Evolutionary conservation across 2,329 filamentous ascomycete species (phyloP).

Genomic region (Fulvia fulva): DNA sequence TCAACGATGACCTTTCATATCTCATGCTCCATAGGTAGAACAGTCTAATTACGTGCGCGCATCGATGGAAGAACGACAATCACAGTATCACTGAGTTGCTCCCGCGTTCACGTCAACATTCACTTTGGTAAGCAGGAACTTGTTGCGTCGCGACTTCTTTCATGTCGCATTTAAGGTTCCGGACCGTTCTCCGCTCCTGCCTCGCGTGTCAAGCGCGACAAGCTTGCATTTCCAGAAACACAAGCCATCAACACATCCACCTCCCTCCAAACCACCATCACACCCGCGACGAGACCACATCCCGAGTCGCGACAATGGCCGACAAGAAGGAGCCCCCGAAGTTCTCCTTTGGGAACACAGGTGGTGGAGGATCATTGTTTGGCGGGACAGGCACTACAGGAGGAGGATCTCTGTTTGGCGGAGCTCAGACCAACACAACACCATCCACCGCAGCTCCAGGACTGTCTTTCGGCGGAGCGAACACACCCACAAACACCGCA

Average conservation of each 20-base stretch:
- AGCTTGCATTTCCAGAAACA: not conserved
- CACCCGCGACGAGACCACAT: not conserved
- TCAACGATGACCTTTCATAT: not conserved
- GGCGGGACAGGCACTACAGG: not conserved
- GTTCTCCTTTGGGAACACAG: slow-evolving; percentile 15
- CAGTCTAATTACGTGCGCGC: not conserved
- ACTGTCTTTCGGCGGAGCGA: not conserved
- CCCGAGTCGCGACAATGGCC: slow-evolving; percentile 14
- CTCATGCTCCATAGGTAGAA: not conserved
- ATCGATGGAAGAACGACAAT: no score
- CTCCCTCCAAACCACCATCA: not conserved
- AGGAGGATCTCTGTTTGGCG: not conserved
- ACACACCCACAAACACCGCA: slow-evolving; percentile 1
- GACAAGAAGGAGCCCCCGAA: slow-evolving; percentile 13
- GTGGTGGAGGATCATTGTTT: slow-evolving; percentile 2
- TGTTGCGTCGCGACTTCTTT: no score
- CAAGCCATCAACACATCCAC: not conserved
- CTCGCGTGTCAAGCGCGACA: not conserved
- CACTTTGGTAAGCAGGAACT: no score
- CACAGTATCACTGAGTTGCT: no score
- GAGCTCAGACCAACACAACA: not conserved
- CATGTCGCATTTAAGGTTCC: not conserved
- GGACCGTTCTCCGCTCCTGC: not conserved
- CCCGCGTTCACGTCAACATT: no score
- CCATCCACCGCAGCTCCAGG: not conserved